Base-by-base conservation (phyloP, 306 rosid species). In the Fagus sylvatica region DNA sequence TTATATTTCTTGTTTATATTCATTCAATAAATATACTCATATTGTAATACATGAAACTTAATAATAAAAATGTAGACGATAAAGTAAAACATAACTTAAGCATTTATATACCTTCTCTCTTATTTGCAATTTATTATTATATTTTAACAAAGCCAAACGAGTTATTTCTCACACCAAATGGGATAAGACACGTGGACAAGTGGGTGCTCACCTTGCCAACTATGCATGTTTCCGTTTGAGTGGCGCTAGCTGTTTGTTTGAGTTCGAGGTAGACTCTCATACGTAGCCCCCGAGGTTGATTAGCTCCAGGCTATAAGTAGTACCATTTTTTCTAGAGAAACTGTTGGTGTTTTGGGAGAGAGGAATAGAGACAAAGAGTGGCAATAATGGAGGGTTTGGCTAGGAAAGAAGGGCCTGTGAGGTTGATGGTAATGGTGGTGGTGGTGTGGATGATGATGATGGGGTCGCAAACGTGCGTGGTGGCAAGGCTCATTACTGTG, bases 401-500 rank as follows among this genome's bases (percentile, higher is more conserved):
- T 19, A 61, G 73, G 33, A 53, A 8, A 16, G 30, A 71, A 53
- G 80, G 67, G 67, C 28, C 43, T 49, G 4, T 17, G 66, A 74
- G 76, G n/a, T n/a, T n/a, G n/a, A n/a, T n/a, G 57, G 53, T 7
- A 54, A 39, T 43, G 53, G 17, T 6, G 60, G 19, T 51, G 68
- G 22, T 11, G 62, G 4, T 22, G 34, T 4, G n/a, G n/a, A n/a
- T 53, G 37, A 9, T 84, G 43, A 12, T 51, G 72, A 16, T 79
- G 70, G 80, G 60, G 42, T 69, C 34, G 6, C 42, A 77, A 19
- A 8, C 75, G 64, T 32, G 30, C 9, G 64, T 48, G 9, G 17
- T 42, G 16, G 73, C n/a, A 60, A 32, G 39, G 36, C 7, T 9
- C 10, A 59, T 59, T 71, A 91, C 68, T 77, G 93, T 93, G 53